Evolutionary conservation across 2,329 filamentous ascomycete genomes (phyloP), one percentile per base, ranked within the genome.

Genomic region (Huntiella bhutanensis): DNA sequence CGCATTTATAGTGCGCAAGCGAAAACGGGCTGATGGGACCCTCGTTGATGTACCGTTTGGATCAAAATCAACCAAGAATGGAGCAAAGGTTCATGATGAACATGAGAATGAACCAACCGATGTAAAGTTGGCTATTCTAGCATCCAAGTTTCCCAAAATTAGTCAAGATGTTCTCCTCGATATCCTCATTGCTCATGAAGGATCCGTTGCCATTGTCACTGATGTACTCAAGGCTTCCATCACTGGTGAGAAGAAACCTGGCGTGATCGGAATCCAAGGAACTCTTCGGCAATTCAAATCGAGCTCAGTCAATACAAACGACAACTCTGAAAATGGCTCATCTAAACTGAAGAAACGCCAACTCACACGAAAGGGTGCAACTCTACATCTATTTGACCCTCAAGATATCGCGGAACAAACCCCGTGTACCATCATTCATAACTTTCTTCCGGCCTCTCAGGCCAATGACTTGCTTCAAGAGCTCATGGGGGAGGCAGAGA

Each of bases 341-440:
- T 36, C 34, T 13, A 32, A 12, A 33, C 12, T 33, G 10, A 47
- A 47, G 45, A 39, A 17, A 36, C 33, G 43, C 4, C 12, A 37
- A 12, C 19, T 37, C 38, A 15, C 39, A 4, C 32, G 17, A 15
- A 44, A 40, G 17, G 88, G 87, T 10, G 75, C 76, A 54, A 95
- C 88, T 0, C 62, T 96, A 2, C 82, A 88, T 57, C 67, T 96
- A 0, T 96, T 82, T 60, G 76, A 82, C 37, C 82, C 87, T 0
- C 67, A 75, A 35, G 86, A 94, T 54, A 75, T 96, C 40, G 80
- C 83, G 42, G 69, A 73, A 17, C 73, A 93, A 56, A 94, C 88
- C 0, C 86, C 91, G 1, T 95, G 87, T 62, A 87, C 83, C 8
- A 82, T 96, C 53, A 77, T 95, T 47, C 86, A 93, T 61, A 91